Evolutionary conservation across 2,329 filamentous ascomycete species (phyloP).

Genomic region (Cladophialophora psammophila): DNA sequence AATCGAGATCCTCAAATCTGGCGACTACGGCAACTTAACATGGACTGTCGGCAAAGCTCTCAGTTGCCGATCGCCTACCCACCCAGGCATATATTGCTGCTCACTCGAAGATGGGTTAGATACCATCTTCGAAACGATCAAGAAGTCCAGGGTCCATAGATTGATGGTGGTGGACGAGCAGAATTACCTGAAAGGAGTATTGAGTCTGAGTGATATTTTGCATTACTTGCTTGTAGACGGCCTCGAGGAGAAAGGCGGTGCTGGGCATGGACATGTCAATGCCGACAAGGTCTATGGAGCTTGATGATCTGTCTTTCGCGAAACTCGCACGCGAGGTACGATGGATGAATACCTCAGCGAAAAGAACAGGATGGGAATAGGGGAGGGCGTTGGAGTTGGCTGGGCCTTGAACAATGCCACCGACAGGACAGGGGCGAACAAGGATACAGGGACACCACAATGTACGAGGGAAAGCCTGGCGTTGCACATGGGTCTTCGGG

Average conservation of each 20-base stretch:
- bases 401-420: neutral
- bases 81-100: constrained; percentile 96
- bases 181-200: constrained; percentile 82
- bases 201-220: constrained; percentile 94
- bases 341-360: neutral
- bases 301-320: neutral
- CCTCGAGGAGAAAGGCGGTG: constrained; percentile 54
- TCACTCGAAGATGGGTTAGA: constrained; percentile 89
- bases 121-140: constrained; percentile 95
- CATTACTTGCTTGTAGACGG: constrained; percentile 89
- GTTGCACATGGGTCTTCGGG: constrained; percentile 12
- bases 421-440: neutral
- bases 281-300: constrained; percentile 10
- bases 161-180: constrained; percentile 92
- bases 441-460: constrained; percentile 1
- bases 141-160: constrained; percentile 91
- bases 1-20: constrained; percentile 92
- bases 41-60: constrained; percentile 83
- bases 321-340: neutral
- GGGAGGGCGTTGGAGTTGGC: neutral
- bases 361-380: neutral
- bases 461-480: constrained; percentile 26
- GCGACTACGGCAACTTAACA: constrained; percentile 87
- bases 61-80: constrained; percentile 64
- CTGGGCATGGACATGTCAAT: constrained; percentile 18